phyloP scores from a whole-genome alignment of 805 yeast genomes.

The Candida rishiriensis region DNA sequence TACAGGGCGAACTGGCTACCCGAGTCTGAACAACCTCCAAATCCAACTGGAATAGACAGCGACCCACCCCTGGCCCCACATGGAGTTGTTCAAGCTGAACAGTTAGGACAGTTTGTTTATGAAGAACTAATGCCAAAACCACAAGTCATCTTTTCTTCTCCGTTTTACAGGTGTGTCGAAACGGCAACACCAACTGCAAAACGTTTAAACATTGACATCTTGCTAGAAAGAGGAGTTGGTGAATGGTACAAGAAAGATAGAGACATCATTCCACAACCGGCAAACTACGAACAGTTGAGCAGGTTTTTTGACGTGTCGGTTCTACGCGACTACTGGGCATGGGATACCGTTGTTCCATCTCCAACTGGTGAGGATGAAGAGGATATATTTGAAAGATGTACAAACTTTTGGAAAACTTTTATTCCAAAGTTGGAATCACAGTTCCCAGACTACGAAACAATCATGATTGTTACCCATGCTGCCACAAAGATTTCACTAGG shows the following conservation, averaged over 20 bases:
- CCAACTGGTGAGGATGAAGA: conserved; percentile 67
- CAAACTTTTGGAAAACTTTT: conserved; percentile 49
- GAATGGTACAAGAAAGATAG: conserved; percentile 86
- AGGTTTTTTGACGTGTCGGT: conserved; percentile 44
- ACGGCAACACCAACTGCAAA: conserved; percentile 71
- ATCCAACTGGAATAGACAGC: conserved; percentile 85
- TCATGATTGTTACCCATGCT: conserved; percentile 86
- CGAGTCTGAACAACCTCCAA: conserved; percentile 74
- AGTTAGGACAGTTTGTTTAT: conserved; percentile 60
- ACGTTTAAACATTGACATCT: conserved; percentile 51
- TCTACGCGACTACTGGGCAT: conserved; percentile 42
- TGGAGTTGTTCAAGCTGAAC: conserved; percentile 83
- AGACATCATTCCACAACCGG: conserved; percentile 66
- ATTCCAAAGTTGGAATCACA: conserved; percentile 51
- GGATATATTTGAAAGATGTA: conserved; percentile 63
- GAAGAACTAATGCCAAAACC: conserved; percentile 50
- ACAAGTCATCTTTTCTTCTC: conserved; percentile 69
- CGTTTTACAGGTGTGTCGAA: conserved; percentile 86
- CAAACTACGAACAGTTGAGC: conserved; percentile 42
- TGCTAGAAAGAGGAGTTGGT: conserved; percentile 78
- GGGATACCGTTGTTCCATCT: conserved; percentile 55
- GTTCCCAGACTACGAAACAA: conserved; percentile 55
- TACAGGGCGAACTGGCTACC: conserved; percentile 89
- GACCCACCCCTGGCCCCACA: conserved; percentile 87
- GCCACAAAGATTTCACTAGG: conserved; percentile 90